Evolutionary conservation across 331 rosid genomes (phyloP), one percentile per base, ranked within the genome.

Genomic region (Spiraea crenata): DNA sequence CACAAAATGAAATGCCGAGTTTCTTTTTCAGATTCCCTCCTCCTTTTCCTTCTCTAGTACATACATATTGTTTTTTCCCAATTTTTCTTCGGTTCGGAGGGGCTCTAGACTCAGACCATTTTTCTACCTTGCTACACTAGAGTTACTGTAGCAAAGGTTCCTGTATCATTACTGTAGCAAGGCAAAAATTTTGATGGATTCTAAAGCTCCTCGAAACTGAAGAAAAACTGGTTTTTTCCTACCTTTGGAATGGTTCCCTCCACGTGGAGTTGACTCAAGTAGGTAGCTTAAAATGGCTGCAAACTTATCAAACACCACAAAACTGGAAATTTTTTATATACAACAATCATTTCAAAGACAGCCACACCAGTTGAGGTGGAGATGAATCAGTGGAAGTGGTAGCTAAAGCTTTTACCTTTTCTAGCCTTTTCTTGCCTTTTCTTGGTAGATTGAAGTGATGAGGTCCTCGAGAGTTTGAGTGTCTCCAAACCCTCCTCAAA

Each of bases 261-360:
- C 76, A 81, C 75, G 81, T 84, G 90, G 72, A 85, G 74, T 69
- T 79, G 83, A 82, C 76, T 81, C 75, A 80, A 69, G 64, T 74
- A 74, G 69, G 66, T 85, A 76, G 75, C 93, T 85, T 87, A 74
- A 84, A 78, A 71, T 78, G 48, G 66, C 78, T 80, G 90, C 84
- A 82, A 85, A 83, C 85, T 82, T 64, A 64, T 2, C 2, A 31
- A 31, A 5, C 86, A 54, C 80, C 81, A 75, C 78, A 48, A 5
- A 59, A 73, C 12, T 2, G 59, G 6, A 67, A 58, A 69, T 61
- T 46, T 80, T 63, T 54, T 25, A 25, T 25, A 25, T 25, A 25
- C 31, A 25, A 25, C 2, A 85, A 77, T 83, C 71, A 87, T 89
- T 82, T 63, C 49, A 74, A 67, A 10, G 39, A 13, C 60, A 73